Evolutionary conservation across 495 filamentous ascomycete species (phyloP).

Genomic region (Lepraria neglecta): DNA sequence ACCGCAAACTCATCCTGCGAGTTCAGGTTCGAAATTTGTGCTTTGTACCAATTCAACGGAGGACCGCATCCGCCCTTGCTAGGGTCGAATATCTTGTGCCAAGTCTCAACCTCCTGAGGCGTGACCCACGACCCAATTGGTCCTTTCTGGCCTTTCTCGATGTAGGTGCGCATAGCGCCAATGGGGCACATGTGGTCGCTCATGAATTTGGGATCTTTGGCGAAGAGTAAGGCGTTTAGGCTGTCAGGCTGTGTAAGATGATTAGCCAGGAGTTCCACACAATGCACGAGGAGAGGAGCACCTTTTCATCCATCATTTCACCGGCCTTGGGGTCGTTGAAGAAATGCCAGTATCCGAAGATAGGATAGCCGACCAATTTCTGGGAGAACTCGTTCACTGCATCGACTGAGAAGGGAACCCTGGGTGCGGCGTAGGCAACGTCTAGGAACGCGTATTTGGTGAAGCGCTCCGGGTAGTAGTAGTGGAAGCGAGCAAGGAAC

Average conservation of each 20-base stretch:
- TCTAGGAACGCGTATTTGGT: slow-evolving; percentile 29
- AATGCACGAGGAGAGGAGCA: slow-evolving; percentile 16
- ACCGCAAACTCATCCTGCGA: slow-evolving; percentile 25
- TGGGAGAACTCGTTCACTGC: slow-evolving; percentile 27
- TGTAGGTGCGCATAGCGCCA: slow-evolving; percentile 28
- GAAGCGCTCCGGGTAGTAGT: slow-evolving; percentile 31
- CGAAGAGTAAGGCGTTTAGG: slow-evolving; percentile 31
- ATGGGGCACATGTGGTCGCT: slow-evolving; percentile 26
- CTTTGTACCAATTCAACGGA: slow-evolving; percentile 34
- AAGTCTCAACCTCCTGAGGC: slow-evolving; percentile 24
- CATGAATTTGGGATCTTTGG: slow-evolving; percentile 25
- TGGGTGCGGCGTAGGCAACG: slow-evolving; percentile 29
- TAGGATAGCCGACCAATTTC: slow-evolving; percentile 30
- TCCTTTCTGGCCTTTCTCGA: slow-evolving; percentile 22
- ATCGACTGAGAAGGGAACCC: slow-evolving; percentile 27
- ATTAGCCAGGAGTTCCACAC: neutral
- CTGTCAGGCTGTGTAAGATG: slow-evolving; percentile 25
- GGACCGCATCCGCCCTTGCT: slow-evolving; percentile 23
- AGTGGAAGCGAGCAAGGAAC: slow-evolving; percentile 31
- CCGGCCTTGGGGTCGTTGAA: slow-evolving; percentile 27
- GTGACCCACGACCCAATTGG: slow-evolving; percentile 28
- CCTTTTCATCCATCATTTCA: slow-evolving; percentile 30
- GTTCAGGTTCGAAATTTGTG: slow-evolving; percentile 31
- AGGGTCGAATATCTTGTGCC: slow-evolving; percentile 29
- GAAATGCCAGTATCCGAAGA: slow-evolving; percentile 31